Evolutionary conservation across 2,329 filamentous ascomycete genomes (phyloP).

Genomic region (Lecanicillium sp.): DNA sequence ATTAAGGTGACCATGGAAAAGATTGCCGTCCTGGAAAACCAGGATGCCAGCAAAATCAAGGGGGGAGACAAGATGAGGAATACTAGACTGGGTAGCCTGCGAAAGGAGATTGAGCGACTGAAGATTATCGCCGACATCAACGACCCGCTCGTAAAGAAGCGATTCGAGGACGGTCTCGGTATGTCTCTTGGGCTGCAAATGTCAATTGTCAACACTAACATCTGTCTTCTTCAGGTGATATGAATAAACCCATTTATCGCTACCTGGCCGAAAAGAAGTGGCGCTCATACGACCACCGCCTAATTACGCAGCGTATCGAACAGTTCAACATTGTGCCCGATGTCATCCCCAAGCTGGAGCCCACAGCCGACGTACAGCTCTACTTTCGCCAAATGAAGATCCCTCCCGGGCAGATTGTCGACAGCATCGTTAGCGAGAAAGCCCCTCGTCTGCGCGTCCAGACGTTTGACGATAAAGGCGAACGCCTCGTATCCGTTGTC

Average conservation of each 20-base stretch:
- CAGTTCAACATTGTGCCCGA: constrained; percentile 88
- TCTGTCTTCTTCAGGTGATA: constrained; percentile 56
- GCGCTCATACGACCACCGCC: constrained; percentile 69
- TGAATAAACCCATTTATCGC: constrained; percentile 94
- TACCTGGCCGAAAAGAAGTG: constrained; percentile 82
- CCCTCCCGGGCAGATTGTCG: constrained; percentile 69
- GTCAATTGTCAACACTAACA: too few relatives aligned
- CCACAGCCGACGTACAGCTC: constrained; percentile 70
- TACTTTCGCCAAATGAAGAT: constrained; percentile 66
- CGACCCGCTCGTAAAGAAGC: constrained; percentile 86
- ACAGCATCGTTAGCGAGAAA: constrained; percentile 63
- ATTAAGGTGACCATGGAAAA: constrained; percentile 61
- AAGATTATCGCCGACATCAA: constrained; percentile 93
- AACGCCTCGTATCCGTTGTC: constrained; percentile 74
- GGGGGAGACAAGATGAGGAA: constrained; percentile 36
- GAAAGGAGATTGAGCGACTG: constrained; percentile 56
- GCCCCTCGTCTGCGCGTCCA: constrained; percentile 74
- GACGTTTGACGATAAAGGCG: constrained; percentile 71
- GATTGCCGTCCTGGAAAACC: constrained; percentile 58
- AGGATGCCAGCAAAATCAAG: constrained; percentile 45
- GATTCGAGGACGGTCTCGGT: constrained; percentile 89
- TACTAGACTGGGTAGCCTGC: constrained; percentile 5
- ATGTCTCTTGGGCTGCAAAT: too few relatives aligned
- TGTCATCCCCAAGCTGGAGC: constrained; percentile 71
- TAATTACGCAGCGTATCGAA: constrained; percentile 76